Evolutionary conservation across 371 early-diverging fungal species (phyloP).

Genomic region (Capillidium rhysosporum): DNA sequence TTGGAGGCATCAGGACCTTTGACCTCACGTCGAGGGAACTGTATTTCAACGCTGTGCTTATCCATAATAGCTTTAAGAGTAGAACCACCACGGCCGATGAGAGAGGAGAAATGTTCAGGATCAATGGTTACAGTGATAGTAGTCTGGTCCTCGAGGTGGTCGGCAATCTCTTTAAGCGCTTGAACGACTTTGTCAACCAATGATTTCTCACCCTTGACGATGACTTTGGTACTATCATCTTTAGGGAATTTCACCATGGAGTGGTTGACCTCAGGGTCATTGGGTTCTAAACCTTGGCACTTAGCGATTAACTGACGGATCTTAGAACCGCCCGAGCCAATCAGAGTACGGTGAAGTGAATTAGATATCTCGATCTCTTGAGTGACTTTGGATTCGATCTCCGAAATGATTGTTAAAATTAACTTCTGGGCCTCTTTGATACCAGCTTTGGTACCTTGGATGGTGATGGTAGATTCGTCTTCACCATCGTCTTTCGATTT

Average conservation of each 20-base stretch:
- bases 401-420: constrained; percentile 26
- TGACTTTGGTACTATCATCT: constrained; percentile 16
- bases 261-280: constrained; percentile 16
- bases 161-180: constrained; percentile 25
- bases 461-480: constrained; percentile 24
- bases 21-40: constrained; percentile 22
- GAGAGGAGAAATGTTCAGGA: constrained; percentile 25
- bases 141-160: constrained; percentile 16
- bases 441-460: constrained; percentile 35
- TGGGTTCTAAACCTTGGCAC: constrained; percentile 33
- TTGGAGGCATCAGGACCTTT: constrained; percentile 10
- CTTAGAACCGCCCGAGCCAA: constrained; percentile 50
- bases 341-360: constrained; percentile 50
- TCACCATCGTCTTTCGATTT: constrained; percentile 10
- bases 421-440: constrained; percentile 23
- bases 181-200: constrained; percentile 26
- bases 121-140: constrained; percentile 21
- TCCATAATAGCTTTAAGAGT: constrained; percentile 28
- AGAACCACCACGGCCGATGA: constrained; percentile 43
- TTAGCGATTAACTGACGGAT: constrained; percentile 40
- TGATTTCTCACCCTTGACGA: constrained; percentile 25
- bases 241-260: constrained; percentile 31
- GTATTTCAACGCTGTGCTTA: constrained; percentile 27
- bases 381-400: constrained; percentile 24
- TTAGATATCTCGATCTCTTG: constrained; percentile 28